Evolutionary conservation across 805 yeast species (phyloP), one percentile per base, ranked within the genome.

Genomic region (Wickerhamiella vanderwaltii): DNA sequence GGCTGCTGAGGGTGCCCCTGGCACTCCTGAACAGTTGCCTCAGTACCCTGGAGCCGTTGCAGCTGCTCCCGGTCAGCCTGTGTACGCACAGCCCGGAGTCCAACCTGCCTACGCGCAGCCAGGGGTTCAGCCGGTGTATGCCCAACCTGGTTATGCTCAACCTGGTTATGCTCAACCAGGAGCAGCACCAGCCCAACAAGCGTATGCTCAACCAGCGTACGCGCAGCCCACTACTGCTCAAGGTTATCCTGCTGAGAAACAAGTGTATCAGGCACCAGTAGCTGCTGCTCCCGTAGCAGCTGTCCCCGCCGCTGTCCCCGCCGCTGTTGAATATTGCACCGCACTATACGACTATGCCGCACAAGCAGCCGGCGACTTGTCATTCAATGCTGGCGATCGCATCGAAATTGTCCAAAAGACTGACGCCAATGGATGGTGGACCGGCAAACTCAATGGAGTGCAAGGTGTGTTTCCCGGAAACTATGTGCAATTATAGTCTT

Each of bases 361-460:
- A 0, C 96, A 86, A 61, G 91, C 95, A 0, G 82, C 72, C 24
- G 97, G 97, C 17, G 98, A 91, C 57, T 68, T 91, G 55, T 63
- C 81, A 15, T 84, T 91, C 65, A 70, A 77, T 25, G 94, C 94
- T 0, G 98, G 97, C 17, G 80, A 87, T 16, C 71, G 76, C 23
- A 87, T 91, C 50, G 82, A 83, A 52, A 69, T 91, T 46, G 73
- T 86, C 3, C 82, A 85, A 56, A 77, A 84, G 55, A 80, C 94
- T 1, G 95, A 86, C 58, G 71, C 77, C 41, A 85, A 84, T 54
- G 98, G 94, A 5, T 91, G 98, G 98, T 91, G 98, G 98, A 85
- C 95, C 0, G 98, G 98, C 11, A 64, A 69, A 29, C 65, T 72
- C 48, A 83, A 85, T 52, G 96, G 95, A 6, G 79, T 69, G 45